Evolutionary conservation across 164 flowering plant species (phyloP).

Genomic region (Chimonanthus salicifolius): DNA sequence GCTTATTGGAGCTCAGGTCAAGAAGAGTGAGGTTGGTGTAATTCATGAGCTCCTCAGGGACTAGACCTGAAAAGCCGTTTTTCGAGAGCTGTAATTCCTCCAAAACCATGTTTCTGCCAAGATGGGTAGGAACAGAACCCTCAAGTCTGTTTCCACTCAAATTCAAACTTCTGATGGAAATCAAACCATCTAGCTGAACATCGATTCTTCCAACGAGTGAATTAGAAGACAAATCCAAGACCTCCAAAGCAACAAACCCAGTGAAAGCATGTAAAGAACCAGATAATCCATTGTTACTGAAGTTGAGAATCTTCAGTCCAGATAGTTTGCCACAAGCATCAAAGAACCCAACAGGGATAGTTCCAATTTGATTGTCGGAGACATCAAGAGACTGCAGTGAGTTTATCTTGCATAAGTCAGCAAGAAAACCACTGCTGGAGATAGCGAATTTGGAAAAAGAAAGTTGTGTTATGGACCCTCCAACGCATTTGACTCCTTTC

Average conservation of each 20-base stretch:
- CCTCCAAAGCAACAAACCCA: conserved; percentile 41
- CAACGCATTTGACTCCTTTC: conserved; percentile 43
- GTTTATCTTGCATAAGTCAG: conserved; percentile 36
- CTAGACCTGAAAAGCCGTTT: conserved; percentile 24
- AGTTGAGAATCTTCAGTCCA: conserved; percentile 40
- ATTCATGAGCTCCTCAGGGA: conserved; percentile 30
- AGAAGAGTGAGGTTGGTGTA: conserved; percentile 39
- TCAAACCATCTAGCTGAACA: conserved; percentile 40
- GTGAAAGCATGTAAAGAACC: conserved; percentile 39
- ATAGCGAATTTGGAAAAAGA: conserved; percentile 32
- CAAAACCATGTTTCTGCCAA: conserved; percentile 33
- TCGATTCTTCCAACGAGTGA: conserved; percentile 31
- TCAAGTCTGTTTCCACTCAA: conserved; percentile 28
- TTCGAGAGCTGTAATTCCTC: conserved; percentile 34
- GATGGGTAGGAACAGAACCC: conserved; percentile 35
- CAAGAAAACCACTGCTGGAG: conserved; percentile 29
- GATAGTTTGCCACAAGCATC: conserved; percentile 33
- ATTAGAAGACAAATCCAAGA: conserved; percentile 56
- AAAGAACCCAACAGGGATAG: conserved; percentile 44
- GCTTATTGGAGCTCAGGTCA: conserved; percentile 42
- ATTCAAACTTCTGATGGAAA: conserved; percentile 32
- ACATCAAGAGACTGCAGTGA: conserved; percentile 45
- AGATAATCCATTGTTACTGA: conserved; percentile 39
- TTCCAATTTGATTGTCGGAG: conserved; percentile 37
- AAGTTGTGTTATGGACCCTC: conserved; percentile 24